Base-by-base conservation (phyloP, 257 asterid genomes). In the Ophiorrhiza pumila region DNA sequence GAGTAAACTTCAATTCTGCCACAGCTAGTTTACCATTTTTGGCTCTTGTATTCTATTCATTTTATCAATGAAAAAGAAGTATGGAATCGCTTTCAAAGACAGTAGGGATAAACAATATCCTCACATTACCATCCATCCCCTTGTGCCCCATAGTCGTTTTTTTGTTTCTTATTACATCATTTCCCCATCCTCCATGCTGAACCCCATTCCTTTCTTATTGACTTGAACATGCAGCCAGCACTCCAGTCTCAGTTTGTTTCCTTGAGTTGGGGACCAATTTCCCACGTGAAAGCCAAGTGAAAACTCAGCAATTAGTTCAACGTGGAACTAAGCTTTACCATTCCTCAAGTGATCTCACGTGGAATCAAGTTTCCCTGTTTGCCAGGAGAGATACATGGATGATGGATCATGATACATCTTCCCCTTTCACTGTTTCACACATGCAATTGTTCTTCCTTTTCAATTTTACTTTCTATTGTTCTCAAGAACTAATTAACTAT, bases 131-230 rank as follows among this genome's bases (percentile, higher is more conserved):
- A 49, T 50, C 49, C 69, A 34, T 75, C 31, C 39, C 63, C 35
- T 23, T 22, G 50, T 9, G 47, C 41, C 34, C 63, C 69, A 68
- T 41, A 56, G 12, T 56, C 35, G 18, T 56, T 47, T 23, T n/a
- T 11, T 7, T 39, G 61, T 53, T 52, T 22, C 29, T 7, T 13
- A n/a, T n/a, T n/a, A n/a, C 23, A 56, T 53, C 20, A 53, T 29
- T 43, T 45, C n/a, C 25, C 35, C 25, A 31, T 60, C 23, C 65
- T 4, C 23, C 18, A 1, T 47, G 18, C 53, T 27, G n/a, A 50
- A 29, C 57, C 45, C 71, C 57, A 73, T 50, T 25, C 55, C 64
- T 76, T 69, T 29, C 69, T 69, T n/a, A n/a, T n/a, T 47, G 71
- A 25, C 49, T 41, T 41, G 72, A 37, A 46, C 52, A 46, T 46